Evolutionary conservation across 208 protist species (phyloP).

Genomic region (Naegleria gruberi): DNA sequence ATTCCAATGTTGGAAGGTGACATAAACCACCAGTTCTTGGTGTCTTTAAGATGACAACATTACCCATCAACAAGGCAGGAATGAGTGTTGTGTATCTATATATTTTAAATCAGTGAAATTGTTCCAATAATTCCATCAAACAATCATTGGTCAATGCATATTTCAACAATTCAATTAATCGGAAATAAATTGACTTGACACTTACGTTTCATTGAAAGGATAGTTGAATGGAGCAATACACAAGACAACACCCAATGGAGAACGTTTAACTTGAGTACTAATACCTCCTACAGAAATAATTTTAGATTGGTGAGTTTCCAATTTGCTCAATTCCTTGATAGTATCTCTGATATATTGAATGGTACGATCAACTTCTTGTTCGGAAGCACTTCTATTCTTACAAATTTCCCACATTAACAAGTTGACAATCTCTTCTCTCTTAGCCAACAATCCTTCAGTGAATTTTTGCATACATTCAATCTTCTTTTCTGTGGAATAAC

Average conservation of each 20-base stretch:
- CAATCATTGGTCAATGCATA: too few relatives aligned
- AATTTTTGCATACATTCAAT: constrained; percentile 8
- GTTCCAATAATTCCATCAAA: too few relatives aligned
- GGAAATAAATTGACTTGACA: too few relatives aligned
- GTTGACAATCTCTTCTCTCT: constrained; percentile 20
- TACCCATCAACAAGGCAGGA: constrained; percentile 48
- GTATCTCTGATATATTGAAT: constrained; percentile 46
- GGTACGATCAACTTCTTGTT: constrained; percentile 48
- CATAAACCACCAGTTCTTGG: constrained; percentile 30
- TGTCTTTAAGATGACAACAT: constrained; percentile 38
- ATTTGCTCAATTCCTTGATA: constrained; percentile 32
- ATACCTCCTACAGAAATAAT: constrained; percentile 32
- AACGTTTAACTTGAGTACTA: constrained; percentile 27
- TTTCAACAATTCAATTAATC: too few relatives aligned
- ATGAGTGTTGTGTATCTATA: constrained; percentile 28
- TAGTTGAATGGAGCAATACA: constrained; percentile 51
- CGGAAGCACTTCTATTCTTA: constrained; percentile 38
- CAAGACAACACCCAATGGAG: constrained; percentile 42
- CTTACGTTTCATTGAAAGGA: constrained; percentile 43
- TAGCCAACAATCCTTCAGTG: neutral
- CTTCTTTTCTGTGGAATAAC: neutral
- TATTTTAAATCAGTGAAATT: neutral
- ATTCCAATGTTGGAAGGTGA: constrained; percentile 30
- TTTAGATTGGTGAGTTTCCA: neutral
- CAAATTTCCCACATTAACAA: constrained; percentile 57